These are phyloP conservation scores for Microsporum canis DNA, from an alignment of 2,329 filamentous ascomycete species.

Conservation along the genomic window DNA sequence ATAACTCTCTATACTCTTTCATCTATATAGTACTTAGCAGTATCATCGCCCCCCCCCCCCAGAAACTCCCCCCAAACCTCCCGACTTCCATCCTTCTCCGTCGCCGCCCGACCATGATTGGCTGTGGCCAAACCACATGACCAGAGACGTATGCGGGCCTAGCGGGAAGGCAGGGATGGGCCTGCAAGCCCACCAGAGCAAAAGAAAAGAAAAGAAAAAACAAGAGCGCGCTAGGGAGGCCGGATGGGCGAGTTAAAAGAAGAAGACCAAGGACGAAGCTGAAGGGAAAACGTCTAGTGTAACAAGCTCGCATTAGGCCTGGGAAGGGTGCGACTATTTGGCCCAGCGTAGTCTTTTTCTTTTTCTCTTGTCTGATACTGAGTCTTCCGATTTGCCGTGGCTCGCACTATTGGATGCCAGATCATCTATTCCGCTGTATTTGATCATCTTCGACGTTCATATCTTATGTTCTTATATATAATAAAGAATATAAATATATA, in stretches of 20 bases:
- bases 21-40: no score
- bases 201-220: neutral
- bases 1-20: neutral
- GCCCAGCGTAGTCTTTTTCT: neutral
- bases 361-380: neutral
- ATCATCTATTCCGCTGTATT: neutral
- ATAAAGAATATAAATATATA: neutral
- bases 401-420: slow-evolving; percentile 1
- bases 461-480: neutral
- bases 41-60: no score
- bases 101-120: neutral
- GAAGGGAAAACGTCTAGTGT: neutral
- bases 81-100: neutral
- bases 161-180: slow-evolving; percentile 16
- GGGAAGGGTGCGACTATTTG: neutral
- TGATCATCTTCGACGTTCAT: neutral
- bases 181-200: neutral
- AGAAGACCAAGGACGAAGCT: neutral
- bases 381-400: neutral
- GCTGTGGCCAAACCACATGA: slow-evolving; percentile 12
- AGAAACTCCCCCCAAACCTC: neutral
- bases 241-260: neutral
- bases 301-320: neutral
- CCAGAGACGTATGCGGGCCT: slow-evolving; percentile 16
- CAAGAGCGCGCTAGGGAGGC: neutral